Base-by-base conservation (phyloP, 2,329 filamentous ascomycete species). In the Aspergillus phoenicis region DNA sequence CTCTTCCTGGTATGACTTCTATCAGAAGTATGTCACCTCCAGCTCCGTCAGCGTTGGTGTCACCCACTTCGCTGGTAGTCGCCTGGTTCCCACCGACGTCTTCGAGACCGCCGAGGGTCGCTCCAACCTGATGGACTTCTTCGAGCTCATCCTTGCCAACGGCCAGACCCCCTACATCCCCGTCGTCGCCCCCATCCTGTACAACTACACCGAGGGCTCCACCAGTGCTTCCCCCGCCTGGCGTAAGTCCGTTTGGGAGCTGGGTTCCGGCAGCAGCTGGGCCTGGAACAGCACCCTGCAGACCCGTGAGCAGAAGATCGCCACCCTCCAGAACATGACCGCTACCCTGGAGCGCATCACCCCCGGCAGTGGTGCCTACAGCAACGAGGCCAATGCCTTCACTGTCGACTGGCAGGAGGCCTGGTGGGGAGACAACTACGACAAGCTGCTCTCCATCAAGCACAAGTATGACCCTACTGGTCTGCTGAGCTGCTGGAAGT, bases 341-440 rank as follows among this genome's bases (percentile, higher is more conserved):
- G 55, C 58, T 2, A 53, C 48, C 1, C 61, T 68, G n/a, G 65
- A 62, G 38, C 24, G 48, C 2, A 61, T 63, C 36, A 66, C 66
- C 13, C 65, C 66, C 2, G 58, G 58, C 2, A 64, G 65, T 36
- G 66, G 66, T 2, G 63, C 66, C 5, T 68, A 68, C 36, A 61
- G 55, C 33, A 67, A 65, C 41, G 66, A 68, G 51, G 66, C 62
- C 17, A 67, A 68, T 45, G 57, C 64, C 2, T 68, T 66, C 39
- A 65, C 60, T 1, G 47, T 33, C 8, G 51, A 68, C 24, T 68
- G 66, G 66, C 43, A 48, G 10, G 60, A 68, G 54, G 60, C 64
- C 8, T 68, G 62, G 62, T 68, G 64, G 60, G 66, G 66, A 5
- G 58, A 65, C 7, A 68, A 68, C 60, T 68, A 68, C 20, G 58